A percentile compares a stretch with the other conserved stretches of the same genome.
Conservation (phyloP, 1,139 yeast genomes). For the Yamadazyma spencermartinsiae region DNA sequence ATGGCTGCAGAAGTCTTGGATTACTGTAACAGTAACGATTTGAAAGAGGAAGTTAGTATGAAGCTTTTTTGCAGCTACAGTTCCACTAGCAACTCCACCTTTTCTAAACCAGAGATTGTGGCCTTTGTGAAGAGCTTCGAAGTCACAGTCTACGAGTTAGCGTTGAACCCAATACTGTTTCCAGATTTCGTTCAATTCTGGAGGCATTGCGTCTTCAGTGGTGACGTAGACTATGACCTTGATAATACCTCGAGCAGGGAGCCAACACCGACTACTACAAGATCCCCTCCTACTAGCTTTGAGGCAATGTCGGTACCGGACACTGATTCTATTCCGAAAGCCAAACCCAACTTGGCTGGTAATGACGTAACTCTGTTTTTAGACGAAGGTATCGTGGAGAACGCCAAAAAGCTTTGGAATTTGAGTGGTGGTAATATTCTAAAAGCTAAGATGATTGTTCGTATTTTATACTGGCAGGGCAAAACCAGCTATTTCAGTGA, state of each 20-base stretch:
- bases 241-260: no score
- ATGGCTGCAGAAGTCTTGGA: conserved; percentile 31
- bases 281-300: conserved; percentile 9
- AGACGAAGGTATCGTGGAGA: conserved; percentile 8
- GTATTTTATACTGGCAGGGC: conserved; percentile 11
- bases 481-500: conserved; percentile 10
- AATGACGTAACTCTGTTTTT: conserved; percentile 2
- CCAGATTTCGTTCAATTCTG: conserved; percentile 15
- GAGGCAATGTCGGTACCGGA: conserved; percentile 6
- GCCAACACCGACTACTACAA: background rate
- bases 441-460: conserved; percentile 14
- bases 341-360: background rate
- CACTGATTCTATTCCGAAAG: background rate
- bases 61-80: conserved; percentile 6
- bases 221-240: background rate
- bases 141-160: conserved; percentile 7
- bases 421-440: conserved; percentile 19
- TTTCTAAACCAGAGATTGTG: conserved; percentile 6
- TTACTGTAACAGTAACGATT: conserved; percentile 23
- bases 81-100: background rate
- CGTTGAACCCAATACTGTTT: conserved; percentile 10
- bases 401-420: conserved; percentile 6
- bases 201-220: conserved; percentile 8
- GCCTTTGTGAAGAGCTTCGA: conserved; percentile 8
- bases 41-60: conserved; percentile 6